phyloP scores from a whole-genome alignment of 2,329 filamentous ascomycete species.

The Neobulgaria alba region DNA sequence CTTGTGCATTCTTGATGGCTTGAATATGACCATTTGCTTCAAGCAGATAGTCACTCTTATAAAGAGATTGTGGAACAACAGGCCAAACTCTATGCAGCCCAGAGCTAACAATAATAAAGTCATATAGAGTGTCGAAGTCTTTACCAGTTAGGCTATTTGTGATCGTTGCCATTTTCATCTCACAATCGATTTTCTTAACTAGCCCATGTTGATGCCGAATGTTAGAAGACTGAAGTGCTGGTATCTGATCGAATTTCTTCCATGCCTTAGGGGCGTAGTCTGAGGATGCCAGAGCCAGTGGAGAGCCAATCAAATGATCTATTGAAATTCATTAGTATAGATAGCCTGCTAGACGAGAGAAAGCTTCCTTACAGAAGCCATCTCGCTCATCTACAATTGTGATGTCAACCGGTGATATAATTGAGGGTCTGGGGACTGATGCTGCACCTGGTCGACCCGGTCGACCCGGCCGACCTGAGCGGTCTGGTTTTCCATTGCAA shows the following conservation, averaged over 20 bases:
- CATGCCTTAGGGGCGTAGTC: conserved; percentile 60
- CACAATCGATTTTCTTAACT: conserved; percentile 50
- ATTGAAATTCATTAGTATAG: too few species aligned
- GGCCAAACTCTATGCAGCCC: conserved; percentile 65
- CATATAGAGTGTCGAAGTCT: conserved; percentile 42
- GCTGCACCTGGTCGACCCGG: too few species aligned
- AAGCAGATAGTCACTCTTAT: conserved; percentile 51
- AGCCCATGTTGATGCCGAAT: conserved; percentile 59
- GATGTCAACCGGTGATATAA: conserved; percentile 49
- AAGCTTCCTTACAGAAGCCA: conserved; percentile 73
- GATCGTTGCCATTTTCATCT: conserved; percentile 50
- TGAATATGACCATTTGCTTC: conserved; percentile 55
- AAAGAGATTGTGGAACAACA: conserved; percentile 59
- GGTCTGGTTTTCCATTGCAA: conserved; percentile 40
- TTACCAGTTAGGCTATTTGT: conserved; percentile 39
- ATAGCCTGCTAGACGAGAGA: too few species aligned
- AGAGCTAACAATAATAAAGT: conserved; percentile 66
- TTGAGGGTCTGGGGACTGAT: conserved; percentile 30
- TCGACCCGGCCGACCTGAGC: conserved; percentile 26
- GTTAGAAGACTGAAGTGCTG: conserved; percentile 53
- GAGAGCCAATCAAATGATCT: conserved; percentile 72
- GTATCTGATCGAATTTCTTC: conserved; percentile 59
- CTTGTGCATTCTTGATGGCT: conserved; percentile 39
- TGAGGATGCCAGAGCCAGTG: conserved; percentile 58
- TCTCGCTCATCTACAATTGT: conserved; percentile 73